These are phyloP conservation scores for Nephelium lappaceum DNA, from an alignment of 345 rosid genomes.

Conservation along the genomic window DNA sequence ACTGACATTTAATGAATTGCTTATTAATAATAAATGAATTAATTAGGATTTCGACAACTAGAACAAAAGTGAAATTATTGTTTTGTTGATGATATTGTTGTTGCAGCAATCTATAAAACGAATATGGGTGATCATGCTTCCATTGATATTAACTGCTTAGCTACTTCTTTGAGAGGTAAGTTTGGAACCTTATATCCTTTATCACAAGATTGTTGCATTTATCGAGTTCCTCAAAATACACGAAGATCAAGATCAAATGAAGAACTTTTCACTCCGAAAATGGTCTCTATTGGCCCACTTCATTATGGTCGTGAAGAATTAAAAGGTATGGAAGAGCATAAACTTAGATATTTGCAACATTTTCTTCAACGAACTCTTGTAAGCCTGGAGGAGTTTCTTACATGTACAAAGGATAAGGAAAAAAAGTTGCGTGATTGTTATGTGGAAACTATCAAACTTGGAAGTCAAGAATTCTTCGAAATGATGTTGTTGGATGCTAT, in stretches of 20 bases:
- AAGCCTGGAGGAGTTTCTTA: background rate
- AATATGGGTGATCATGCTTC: too few relatives aligned
- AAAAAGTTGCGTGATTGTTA: constrained; percentile 2
- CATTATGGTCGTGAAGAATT: constrained; percentile 7
- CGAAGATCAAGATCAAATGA: background rate
- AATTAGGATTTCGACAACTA: too few relatives aligned
- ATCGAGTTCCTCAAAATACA: background rate
- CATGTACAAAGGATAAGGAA: background rate
- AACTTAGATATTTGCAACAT: constrained; percentile 1
- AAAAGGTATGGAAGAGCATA: constrained; percentile 26
- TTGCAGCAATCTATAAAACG: too few relatives aligned
- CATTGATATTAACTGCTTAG: background rate
- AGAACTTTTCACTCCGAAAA: background rate
- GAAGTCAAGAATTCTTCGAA: constrained; percentile 1
- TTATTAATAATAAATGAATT: too few relatives aligned
- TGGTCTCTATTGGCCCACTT: constrained; percentile 28
- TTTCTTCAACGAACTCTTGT: constrained; percentile 12
- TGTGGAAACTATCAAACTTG: background rate
- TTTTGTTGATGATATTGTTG: too few relatives aligned
- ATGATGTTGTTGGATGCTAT: constrained; percentile 24
- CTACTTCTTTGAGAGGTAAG: background rate
- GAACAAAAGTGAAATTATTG: too few relatives aligned
- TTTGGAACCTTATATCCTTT: background rate
- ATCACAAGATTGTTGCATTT: constrained; percentile 22
- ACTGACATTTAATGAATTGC: too few relatives aligned